Evolutionary conservation across 805 yeast genomes (phyloP), one percentile per base, ranked within the genome.

Genomic region (Ascoidea rubescens): DNA sequence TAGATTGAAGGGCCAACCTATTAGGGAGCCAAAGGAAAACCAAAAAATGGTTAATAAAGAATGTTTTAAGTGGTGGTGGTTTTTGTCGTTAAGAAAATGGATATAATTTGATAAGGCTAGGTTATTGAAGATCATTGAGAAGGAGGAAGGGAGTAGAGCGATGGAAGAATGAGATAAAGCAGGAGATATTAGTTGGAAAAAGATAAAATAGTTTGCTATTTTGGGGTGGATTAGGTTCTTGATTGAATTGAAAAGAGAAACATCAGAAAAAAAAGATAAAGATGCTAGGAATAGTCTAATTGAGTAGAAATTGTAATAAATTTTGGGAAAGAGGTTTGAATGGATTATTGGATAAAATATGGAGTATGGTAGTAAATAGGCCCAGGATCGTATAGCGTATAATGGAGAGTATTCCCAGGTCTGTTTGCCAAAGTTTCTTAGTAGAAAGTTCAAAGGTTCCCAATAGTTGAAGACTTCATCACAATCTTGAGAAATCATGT

Each of bases 361-460:
- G 8, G 62, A 54, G 48, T 63, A 65, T 1, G 75, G 86, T 5
- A 80, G 55, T 31, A 90, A 67, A 59, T 84, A 89, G 1, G 85
- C 74, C 80, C 93, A 91, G 1, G 96, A 87, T 57, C 98, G 69
- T 52, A 90, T 87, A 16, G 96, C 87, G 60, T 78, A 87, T 51
- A 75, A 84, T 0, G 97, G 96, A 0, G 96, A 87, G 64, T 90
- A 91, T 62, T 90, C 97, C 97, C 97, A 90, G 0, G 97, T 90
- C 65, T 89, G 89, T 59, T 89, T 85, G 1, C 97, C 98, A 64
- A 88, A 87, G 2, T 84, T 84, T 57, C 96, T 75, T 0, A 83
- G 66, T 43, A 90, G 58, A 50, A 84, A 72, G 63, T 91, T 90
- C 53, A 91, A 69, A 0, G 98, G 96, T 57, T 91, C 98, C 91